Evolutionary conservation across 192 early-diverging fungal genomes (phyloP).

Genomic region (Coemansia sp.): DNA sequence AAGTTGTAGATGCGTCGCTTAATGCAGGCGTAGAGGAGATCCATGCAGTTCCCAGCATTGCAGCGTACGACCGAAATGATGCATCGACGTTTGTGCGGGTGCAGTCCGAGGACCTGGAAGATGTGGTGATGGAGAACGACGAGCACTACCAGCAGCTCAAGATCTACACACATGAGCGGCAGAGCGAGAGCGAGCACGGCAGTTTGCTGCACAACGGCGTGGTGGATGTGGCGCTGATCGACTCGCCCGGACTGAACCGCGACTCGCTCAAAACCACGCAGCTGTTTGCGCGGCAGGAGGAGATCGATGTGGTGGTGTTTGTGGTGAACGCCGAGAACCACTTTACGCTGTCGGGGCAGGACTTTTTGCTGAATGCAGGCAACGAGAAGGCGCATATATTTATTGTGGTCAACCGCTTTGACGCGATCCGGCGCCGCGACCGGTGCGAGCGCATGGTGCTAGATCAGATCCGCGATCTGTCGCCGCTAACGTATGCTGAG

Average conservation of each 20-base stretch:
- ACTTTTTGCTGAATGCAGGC: constrained; percentile 94
- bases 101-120: constrained; percentile 72
- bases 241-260: constrained; percentile 97
- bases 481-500: constrained; percentile 88
- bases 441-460: constrained; percentile 91
- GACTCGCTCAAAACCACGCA: constrained; percentile 97
- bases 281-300: constrained; percentile 95
- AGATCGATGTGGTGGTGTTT: constrained; percentile 99
- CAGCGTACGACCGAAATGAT: constrained; percentile 69
- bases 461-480: constrained; percentile 95
- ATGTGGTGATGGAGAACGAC: constrained; percentile 81
- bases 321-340: constrained; percentile 99
- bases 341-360: constrained; percentile 95
- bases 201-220: constrained; percentile 93
- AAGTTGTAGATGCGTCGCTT: constrained; percentile 89
- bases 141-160: constrained; percentile 84
- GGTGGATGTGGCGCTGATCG: constrained; percentile 94
- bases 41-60: constrained; percentile 78
- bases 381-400: constrained; percentile 99
- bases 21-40: constrained; percentile 91
- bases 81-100: constrained; percentile 70
- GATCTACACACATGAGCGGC: constrained; percentile 71
- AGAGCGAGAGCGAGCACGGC: constrained; percentile 46
- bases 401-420: constrained; percentile 97
- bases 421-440: constrained; percentile 91